Conservation (phyloP, 1,284 basidiomycete species). For the Moesziomyces aphidis region DNA sequence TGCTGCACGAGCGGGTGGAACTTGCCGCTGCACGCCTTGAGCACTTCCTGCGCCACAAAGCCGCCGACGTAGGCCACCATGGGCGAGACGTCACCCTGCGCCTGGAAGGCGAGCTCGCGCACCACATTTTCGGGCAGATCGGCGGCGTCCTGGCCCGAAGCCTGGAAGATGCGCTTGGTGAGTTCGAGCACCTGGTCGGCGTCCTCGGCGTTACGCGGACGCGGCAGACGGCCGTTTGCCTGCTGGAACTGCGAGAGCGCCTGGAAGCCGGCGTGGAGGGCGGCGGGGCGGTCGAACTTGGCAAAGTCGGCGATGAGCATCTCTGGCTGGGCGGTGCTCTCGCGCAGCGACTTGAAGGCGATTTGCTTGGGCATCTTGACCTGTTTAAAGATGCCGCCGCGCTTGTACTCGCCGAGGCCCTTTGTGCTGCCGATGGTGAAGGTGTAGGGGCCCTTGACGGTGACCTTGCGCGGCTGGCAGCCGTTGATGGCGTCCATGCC, state of each 20-base stretch:
- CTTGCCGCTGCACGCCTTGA: slow-evolving; percentile 97
- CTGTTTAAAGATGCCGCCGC: slow-evolving; percentile 95
- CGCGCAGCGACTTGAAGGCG: slow-evolving; percentile 84
- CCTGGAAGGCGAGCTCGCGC: slow-evolving; percentile 89
- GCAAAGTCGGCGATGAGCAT: slow-evolving; percentile 96
- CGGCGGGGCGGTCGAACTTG: slow-evolving; percentile 92
- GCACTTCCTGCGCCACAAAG: slow-evolving; percentile 96
- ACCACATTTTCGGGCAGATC: slow-evolving; percentile 81
- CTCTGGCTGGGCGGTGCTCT: slow-evolving; percentile 85
- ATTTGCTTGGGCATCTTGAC: slow-evolving; percentile 99
- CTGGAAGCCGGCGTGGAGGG: slow-evolving; percentile 94
- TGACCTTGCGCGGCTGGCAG: slow-evolving; percentile 88
- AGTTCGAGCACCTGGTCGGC: slow-evolving; percentile 78
- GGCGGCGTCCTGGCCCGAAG: slow-evolving; percentile 75
- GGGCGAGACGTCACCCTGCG: slow-evolving; percentile 90
- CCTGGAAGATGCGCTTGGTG: slow-evolving; percentile 78
- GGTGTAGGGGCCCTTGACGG: slow-evolving; percentile 79
- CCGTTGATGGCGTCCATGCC: slow-evolving; percentile 93
- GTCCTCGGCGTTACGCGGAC: slow-evolving; percentile 85
- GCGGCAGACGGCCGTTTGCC: slow-evolving; percentile 79
- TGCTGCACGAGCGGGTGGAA: slow-evolving; percentile 97
- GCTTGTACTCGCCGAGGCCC: slow-evolving; percentile 77
- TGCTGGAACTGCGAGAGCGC: slow-evolving; percentile 86
- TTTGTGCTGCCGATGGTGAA: slow-evolving; percentile 68
- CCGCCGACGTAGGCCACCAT: slow-evolving; percentile 94